Base-by-base conservation (phyloP, 2,329 filamentous ascomycete species). In the Stachybotrys echinatus region DNA sequence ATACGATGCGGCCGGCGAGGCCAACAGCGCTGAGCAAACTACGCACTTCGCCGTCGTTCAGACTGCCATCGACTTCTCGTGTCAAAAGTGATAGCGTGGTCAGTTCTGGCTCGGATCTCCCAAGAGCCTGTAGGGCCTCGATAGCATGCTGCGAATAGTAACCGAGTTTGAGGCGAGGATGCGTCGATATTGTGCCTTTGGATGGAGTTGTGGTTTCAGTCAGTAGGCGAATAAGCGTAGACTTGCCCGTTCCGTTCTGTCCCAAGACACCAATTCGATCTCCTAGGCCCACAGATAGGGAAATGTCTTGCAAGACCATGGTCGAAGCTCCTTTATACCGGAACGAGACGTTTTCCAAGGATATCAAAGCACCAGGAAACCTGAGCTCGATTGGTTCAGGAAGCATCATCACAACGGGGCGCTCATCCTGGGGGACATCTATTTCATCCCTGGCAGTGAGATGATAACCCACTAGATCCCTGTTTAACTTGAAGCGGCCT, bases 111-210 rank as follows among this genome's bases (percentile, higher is more conserved):
- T 78, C 72, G 1, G 60, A 57, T 0, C 63, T 65, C 0, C 81
- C 84, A 6, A 80, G 65, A 2, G 70, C 61, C 54, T 86, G 82
- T 6, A 94, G 74, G 6, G 76, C 74, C 56, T 92, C 86, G 5
- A 92, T 86, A 0, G 87, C 84, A 58, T 91, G 84, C 63, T 95
- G 89, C 4, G 87, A 88, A 67, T 92, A 94, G 61, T 90, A 89
- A 1, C 84, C 88, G 44, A 90, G 66, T 54, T 79, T 83, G 10
- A 89, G 71, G 19, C 88, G 76, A 0, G 89, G 79, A 64, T 95
- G 89, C 0, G 74, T 75, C 1, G 79, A 77, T 2, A 88, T 69
- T 0, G 74, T 80, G 1, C 89, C 88, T 3, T 76, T 73, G 0
- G 79, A 80, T 0, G 86, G 83, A 6, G 71, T 72, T 2, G 76